Conservation (phyloP, 1,139 yeast genomes). For the Suhomyces panamericanus region DNA sequence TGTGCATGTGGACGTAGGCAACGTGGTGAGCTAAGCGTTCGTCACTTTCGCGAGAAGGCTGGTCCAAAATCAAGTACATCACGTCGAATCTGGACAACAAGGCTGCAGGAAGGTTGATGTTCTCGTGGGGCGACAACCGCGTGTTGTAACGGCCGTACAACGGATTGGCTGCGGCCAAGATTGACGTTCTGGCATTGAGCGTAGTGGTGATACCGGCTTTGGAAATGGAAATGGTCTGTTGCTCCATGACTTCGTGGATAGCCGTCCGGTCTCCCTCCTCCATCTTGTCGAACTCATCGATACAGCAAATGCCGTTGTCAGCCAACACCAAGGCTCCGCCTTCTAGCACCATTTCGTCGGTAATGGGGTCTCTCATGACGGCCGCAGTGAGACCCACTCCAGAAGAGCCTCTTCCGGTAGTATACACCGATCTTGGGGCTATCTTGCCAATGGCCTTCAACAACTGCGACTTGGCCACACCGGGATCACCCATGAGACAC, state of each 20-base stretch:
- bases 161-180: slow-evolving; percentile 98
- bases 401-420: slow-evolving; percentile 98
- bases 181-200: slow-evolving; percentile 91
- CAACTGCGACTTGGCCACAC: slow-evolving; percentile 98
- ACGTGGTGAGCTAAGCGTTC: slow-evolving; percentile 90
- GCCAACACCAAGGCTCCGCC: slow-evolving; percentile 98
- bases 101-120: slow-evolving; percentile 96
- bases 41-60: slow-evolving; percentile 78
- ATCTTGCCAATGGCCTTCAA: slow-evolving; percentile 88
- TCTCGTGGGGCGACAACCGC: slow-evolving; percentile 85
- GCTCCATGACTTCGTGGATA: slow-evolving; percentile 99
- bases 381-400: slow-evolving; percentile 99
- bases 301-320: slow-evolving; percentile 97
- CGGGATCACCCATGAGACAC: slow-evolving; percentile 99
- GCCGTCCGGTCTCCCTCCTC: slow-evolving; percentile 97
- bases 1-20: slow-evolving; percentile 93
- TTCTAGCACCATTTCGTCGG: slow-evolving; percentile 97
- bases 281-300: slow-evolving; percentile 99
- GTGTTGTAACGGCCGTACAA: slow-evolving; percentile 94
- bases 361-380: slow-evolving; percentile 97
- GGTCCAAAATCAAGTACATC: slow-evolving; percentile 81
- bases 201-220: slow-evolving; percentile 98
- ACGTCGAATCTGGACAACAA: slow-evolving; percentile 92
- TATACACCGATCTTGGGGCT: slow-evolving; percentile 96
- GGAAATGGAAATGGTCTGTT: slow-evolving; percentile 94